Conservation (phyloP, 306 rosid genomes). For the Sechiopsis laciniata region DNA sequence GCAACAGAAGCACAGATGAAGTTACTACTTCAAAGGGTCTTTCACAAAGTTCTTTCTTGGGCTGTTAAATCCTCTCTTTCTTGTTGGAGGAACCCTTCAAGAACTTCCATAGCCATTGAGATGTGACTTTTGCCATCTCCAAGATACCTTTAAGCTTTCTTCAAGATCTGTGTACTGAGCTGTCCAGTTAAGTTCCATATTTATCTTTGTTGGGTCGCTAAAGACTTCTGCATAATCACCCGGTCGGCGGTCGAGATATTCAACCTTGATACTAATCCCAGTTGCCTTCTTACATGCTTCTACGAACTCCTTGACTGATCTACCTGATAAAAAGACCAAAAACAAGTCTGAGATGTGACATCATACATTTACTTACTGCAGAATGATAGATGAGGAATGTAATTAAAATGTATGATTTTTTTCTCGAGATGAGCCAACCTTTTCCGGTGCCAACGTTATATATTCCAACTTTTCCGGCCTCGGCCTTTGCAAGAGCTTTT, state of each 20-base stretch:
- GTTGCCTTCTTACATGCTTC: slow-evolving; percentile 93
- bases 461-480: slow-evolving; percentile 65
- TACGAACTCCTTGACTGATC: slow-evolving; percentile 90
- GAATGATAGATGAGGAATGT: neutral
- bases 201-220: slow-evolving; percentile 79
- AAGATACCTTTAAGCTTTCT: slow-evolving; percentile 60
- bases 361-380: neutral
- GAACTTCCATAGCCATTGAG: slow-evolving; percentile 54
- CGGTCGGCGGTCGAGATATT: slow-evolving; percentile 65
- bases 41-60: neutral
- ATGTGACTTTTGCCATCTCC: slow-evolving; percentile 84
- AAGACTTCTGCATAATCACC: slow-evolving; percentile 90
- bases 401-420: neutral
- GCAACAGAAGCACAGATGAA: slow-evolving; percentile 19
- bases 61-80: neutral
- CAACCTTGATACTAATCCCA: slow-evolving; percentile 61
- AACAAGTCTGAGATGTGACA: neutral
- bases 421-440: slow-evolving; percentile 41
- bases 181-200: slow-evolving; percentile 60
- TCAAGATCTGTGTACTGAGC: slow-evolving; percentile 64
- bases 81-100: neutral
- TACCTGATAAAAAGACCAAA: slow-evolving; percentile 42
- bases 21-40: neutral
- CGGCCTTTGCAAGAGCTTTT: slow-evolving; percentile 76
- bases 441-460: slow-evolving; percentile 94